phyloP scores from a whole-genome alignment of 2,329 filamentous ascomycete species.

The Neocucurbitaria cava region DNA sequence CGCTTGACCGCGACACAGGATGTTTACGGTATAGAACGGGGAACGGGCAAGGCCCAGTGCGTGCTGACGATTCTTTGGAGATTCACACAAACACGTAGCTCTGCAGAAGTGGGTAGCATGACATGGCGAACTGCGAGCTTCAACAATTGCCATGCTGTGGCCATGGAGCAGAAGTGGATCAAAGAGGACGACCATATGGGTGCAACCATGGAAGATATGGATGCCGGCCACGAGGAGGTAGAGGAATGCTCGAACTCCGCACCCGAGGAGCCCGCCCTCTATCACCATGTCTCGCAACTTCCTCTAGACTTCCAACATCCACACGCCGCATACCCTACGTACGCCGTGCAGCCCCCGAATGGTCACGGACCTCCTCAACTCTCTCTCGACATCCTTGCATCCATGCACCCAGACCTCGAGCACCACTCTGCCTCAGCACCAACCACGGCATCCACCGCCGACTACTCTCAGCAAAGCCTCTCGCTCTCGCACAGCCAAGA shows the following conservation, averaged over 20 bases:
- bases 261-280: constrained; percentile 15
- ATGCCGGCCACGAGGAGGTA: constrained; percentile 1
- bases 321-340: constrained; percentile 15
- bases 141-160: constrained; percentile 1
- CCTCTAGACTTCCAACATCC: constrained; percentile 20
- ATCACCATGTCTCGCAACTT: constrained; percentile 14
- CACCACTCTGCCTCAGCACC: constrained; percentile 25
- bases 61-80: constrained; percentile 50
- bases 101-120: constrained; percentile 38
- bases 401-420: constrained; percentile 33
- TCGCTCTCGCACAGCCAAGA: constrained; percentile 31
- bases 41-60: constrained; percentile 30
- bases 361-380: constrained; percentile 27
- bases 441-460: constrained; percentile 28
- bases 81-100: constrained; percentile 40
- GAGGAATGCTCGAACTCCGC: constrained; percentile 2
- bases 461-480: constrained; percentile 36
- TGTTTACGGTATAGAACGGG: constrained; percentile 44
- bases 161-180: constrained; percentile 18
- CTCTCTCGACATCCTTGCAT: constrained; percentile 32
- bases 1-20: constrained; percentile 53
- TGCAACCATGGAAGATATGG: constrained; percentile 14
- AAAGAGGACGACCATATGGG: constrained; percentile 16
- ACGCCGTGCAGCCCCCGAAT: constrained; percentile 20
- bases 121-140: constrained; percentile 46